Conservation (phyloP, 805 yeast genomes). For the Zygosaccharomyces bisporus region DNA sequence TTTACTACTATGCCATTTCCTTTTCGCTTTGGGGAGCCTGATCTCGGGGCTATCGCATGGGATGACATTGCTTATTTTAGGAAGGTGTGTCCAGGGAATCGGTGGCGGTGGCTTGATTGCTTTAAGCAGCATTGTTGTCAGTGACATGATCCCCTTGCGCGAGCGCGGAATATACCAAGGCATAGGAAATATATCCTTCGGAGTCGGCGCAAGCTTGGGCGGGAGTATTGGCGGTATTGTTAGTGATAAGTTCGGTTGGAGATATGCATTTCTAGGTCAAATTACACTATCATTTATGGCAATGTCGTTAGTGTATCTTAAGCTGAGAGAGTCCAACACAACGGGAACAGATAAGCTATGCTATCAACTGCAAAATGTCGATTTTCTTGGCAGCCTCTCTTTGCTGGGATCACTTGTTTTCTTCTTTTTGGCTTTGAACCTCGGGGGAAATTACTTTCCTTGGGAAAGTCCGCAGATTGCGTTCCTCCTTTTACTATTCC, state of each 20-base stretch:
- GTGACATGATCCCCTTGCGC: conserved; percentile 10
- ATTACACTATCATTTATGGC: conserved; percentile 7
- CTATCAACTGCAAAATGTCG: conserved; percentile 10
- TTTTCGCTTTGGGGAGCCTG: conserved; percentile 10
- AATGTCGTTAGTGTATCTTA: conserved; percentile 5
- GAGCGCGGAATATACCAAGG: conserved; percentile 14
- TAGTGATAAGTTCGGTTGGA: conserved; percentile 11
- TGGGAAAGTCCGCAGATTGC: conserved; percentile 14
- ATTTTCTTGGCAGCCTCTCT: conserved; percentile 12
- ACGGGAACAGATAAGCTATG: conserved; percentile 2
- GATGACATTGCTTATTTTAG: conserved; percentile 2
- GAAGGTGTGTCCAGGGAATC: conserved; percentile 10
- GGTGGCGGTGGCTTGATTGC: conserved; percentile 13
- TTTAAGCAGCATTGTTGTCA: conserved; percentile 9
- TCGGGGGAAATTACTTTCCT: conserved; percentile 10
- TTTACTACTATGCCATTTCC: conserved; percentile 6
- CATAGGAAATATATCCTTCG: conserved; percentile 9
- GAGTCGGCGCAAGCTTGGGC: conserved; percentile 10
- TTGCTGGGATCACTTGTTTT: conserved; percentile 11
- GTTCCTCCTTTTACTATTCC: conserved; percentile 4
- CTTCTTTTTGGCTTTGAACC: conserved; percentile 13
- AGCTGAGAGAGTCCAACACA: conserved; percentile 7
- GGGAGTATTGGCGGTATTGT: conserved; percentile 12
- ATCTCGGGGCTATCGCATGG: conserved; percentile 7
- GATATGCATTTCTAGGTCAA: conserved; percentile 11